Conservation (phyloP, 768 basidiomycete genomes). For the Boletus patriciae region DNA sequence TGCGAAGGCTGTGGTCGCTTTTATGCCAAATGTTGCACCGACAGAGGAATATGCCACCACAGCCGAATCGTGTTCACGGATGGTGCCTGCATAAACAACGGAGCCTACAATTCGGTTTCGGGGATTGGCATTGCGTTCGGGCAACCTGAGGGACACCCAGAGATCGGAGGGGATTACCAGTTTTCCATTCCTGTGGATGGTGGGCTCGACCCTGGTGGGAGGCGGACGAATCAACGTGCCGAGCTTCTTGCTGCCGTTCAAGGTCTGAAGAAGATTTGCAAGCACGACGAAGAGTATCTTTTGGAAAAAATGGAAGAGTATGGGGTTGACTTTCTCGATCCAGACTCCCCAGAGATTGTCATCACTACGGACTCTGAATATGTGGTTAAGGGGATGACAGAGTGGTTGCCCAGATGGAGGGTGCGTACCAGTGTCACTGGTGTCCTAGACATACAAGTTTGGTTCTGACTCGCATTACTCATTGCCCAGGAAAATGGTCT, state of each 20-base stretch:
- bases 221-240: constrained; percentile 33
- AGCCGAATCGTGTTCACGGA: constrained; percentile 31
- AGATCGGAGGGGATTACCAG: neutral
- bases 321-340: neutral
- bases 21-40: constrained; percentile 5
- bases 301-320: neutral
- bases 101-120: constrained; percentile 14
- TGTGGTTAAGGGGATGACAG: constrained; percentile 35
- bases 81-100: constrained; percentile 36
- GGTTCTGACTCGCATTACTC: neutral
- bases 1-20: constrained; percentile 1
- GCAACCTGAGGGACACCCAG: neutral
- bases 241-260: constrained; percentile 33
- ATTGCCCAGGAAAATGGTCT: neutral
- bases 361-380: constrained; percentile 37
- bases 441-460: neutral
- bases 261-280: constrained; percentile 14
- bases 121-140: constrained; percentile 5
- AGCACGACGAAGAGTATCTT: neutral
- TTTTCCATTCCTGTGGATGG: constrained; percentile 25
- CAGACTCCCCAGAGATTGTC: constrained; percentile 6
- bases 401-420: constrained; percentile 36
- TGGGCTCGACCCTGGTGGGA: constrained; percentile 16
- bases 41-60: constrained; percentile 16
- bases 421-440: constrained; percentile 10